Conservation (phyloP, 352 stramenopile species). For the Globisporangium spinosum region DNA sequence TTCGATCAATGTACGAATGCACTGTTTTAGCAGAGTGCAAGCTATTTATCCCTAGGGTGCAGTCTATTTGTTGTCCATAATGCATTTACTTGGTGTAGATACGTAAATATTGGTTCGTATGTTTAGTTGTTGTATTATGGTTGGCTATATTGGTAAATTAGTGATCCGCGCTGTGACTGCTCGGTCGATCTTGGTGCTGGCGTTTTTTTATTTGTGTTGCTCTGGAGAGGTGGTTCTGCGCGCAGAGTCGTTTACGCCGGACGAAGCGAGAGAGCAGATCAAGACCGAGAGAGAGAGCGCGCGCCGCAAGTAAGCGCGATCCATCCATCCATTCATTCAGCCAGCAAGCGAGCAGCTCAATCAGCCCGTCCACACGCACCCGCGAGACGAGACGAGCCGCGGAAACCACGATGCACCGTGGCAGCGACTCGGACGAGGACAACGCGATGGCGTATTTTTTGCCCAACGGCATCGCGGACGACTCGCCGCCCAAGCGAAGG, state of each 20-base stretch:
- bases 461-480: conserved; percentile 78
- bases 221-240: background rate
- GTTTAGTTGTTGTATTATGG: too few species aligned
- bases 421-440: conserved; percentile 55
- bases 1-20: background rate
- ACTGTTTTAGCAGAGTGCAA: background rate
- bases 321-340: background rate
- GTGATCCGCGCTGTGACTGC: background rate
- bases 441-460: conserved; percentile 77
- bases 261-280: background rate
- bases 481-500: conserved; percentile 72
- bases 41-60: background rate
- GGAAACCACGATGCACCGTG: conserved; percentile 10
- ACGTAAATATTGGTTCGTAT: background rate
- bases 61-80: background rate
- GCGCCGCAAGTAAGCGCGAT: background rate
- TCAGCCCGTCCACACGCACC: too few species aligned
- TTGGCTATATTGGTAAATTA: background rate
- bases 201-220: background rate
- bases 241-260: background rate
- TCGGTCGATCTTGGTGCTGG: conserved; percentile 8
- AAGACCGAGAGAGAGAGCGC: background rate
- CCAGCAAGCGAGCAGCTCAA: too few species aligned
- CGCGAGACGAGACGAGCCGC: background rate
- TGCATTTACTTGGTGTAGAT: background rate